Conservation (phyloP, 805 yeast genomes). For the Clavispora vitiphila region DNA sequence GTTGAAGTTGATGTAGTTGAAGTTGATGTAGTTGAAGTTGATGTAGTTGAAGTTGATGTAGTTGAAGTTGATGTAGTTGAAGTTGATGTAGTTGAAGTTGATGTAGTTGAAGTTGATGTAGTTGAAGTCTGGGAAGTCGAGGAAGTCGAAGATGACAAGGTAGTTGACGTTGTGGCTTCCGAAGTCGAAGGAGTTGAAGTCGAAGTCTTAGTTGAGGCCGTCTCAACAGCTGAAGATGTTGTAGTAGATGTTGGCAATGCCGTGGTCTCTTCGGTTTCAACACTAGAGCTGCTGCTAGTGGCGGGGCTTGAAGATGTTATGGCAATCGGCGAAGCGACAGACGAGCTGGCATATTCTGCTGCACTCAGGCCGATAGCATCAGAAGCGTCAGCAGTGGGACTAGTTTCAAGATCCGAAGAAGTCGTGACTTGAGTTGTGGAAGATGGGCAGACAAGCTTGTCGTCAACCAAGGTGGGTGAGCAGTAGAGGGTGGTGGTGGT, state of each 20-base stretch:
- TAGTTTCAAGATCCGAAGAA: conserved; percentile 4
- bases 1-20: conserved; percentile 7
- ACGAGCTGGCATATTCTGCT: no score
- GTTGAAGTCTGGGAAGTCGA: neutral
- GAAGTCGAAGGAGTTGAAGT: neutral
- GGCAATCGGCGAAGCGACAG: no score
- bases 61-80: neutral
- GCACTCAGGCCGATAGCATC: no score
- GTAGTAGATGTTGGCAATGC: no score
- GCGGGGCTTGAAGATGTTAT: no score
- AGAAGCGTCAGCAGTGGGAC: no score
- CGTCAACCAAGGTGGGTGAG: conserved; percentile 8
- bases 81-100: neutral
- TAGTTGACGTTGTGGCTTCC: neutral
- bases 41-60: neutral
- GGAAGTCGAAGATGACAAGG: neutral
- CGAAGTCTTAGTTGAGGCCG: neutral
- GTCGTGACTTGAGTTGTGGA: conserved; percentile 14
- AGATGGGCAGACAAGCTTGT: conserved; percentile 10
- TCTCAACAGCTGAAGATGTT: no score
- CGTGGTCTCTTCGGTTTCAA: no score
- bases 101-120: neutral
- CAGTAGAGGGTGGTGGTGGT: conserved; percentile 1
- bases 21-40: neutral
- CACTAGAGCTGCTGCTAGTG: no score